A percentile compares a stretch with the other conserved stretches of the same genome.
Evolutionary conservation across 108 stramenopile genomes (phyloP).

Genomic region (Cyclostephanos tholiformis): DNA sequence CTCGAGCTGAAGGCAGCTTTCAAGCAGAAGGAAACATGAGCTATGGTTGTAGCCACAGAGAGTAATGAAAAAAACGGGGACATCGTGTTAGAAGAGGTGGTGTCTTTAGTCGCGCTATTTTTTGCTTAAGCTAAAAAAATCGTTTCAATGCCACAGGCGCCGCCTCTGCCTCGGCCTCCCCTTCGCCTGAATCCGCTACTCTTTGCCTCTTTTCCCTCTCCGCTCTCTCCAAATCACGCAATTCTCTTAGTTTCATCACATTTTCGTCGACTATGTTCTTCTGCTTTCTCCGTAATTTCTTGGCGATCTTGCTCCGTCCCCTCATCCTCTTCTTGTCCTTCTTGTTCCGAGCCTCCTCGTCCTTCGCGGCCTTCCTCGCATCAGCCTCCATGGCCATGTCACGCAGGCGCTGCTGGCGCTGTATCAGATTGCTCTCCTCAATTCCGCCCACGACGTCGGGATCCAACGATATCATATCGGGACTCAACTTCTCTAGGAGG

Average conservation of each 20-base stretch:
- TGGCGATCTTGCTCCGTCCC: conserved; percentile 95
- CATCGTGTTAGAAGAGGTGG: not conserved
- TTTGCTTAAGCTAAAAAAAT: conserved; percentile 58
- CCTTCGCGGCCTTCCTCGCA: conserved; percentile 49
- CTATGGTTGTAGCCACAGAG: no score
- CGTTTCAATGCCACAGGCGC: conserved; percentile 59
- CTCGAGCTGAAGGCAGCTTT: no score
- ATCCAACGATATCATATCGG: conserved; percentile 95
- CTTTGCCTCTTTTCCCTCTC: conserved; percentile 31
- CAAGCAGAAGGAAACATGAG: no score
- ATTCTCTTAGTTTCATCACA: conserved; percentile 69
- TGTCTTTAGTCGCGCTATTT: no score
- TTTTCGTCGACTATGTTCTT: conserved; percentile 92
- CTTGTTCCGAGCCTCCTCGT: conserved; percentile 49
- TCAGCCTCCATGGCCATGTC: conserved; percentile 72
- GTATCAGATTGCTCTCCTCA: conserved; percentile 71
- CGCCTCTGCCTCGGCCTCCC: conserved; percentile 21
- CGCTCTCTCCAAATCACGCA: conserved; percentile 71
- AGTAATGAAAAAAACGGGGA: no score
- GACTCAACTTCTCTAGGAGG: conserved; percentile 93
- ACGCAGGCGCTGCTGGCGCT: conserved; percentile 59
- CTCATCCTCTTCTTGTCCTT: conserved; percentile 94
- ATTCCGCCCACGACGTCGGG: conserved; percentile 88
- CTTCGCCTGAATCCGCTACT: conserved; percentile 31
- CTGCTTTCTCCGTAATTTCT: conserved; percentile 90